Evolutionary conservation across 306 rosid species (phyloP).

Genomic region (Trifolium fragiferum): DNA sequence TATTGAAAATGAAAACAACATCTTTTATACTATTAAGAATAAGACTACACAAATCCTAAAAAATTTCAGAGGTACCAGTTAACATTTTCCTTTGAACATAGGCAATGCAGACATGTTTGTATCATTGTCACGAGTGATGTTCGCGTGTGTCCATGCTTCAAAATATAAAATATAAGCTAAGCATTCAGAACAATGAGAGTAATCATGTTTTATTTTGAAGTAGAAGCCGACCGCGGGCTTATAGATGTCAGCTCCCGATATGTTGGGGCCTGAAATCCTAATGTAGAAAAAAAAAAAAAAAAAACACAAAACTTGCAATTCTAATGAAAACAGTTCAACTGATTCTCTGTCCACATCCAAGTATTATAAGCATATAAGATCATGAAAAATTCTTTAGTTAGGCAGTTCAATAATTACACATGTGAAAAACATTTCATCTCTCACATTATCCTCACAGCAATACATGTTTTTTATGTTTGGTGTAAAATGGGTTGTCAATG

Average conservation of each 20-base stretch:
- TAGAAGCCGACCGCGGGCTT: background rate
- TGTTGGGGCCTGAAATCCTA: slow-evolving; percentile 13
- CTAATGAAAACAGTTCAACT: slow-evolving; percentile 29
- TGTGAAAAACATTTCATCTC: slow-evolving; percentile 18
- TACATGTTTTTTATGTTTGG: slow-evolving; percentile 26
- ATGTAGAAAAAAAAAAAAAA: background rate
- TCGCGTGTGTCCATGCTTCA: background rate
- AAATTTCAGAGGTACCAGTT: no score
- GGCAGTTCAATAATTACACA: background rate
- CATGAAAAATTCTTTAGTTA: background rate
- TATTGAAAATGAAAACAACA: no score
- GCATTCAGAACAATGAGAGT: background rate
- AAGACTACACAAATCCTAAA: no score
- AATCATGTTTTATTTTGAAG: background rate
- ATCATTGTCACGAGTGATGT: background rate
- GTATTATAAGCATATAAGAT: slow-evolving; percentile 25
- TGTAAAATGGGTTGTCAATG: background rate
- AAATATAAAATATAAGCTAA: background rate
- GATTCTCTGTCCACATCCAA: slow-evolving; percentile 29
- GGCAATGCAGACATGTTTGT: background rate
- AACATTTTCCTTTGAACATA: no score
- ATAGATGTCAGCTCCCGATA: background rate
- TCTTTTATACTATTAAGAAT: no score
- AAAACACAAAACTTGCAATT: background rate
- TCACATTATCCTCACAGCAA: slow-evolving; percentile 11